Evolutionary conservation across 1,139 yeast genomes (phyloP).

Genomic region (Sugiyamaella xylanicola): DNA sequence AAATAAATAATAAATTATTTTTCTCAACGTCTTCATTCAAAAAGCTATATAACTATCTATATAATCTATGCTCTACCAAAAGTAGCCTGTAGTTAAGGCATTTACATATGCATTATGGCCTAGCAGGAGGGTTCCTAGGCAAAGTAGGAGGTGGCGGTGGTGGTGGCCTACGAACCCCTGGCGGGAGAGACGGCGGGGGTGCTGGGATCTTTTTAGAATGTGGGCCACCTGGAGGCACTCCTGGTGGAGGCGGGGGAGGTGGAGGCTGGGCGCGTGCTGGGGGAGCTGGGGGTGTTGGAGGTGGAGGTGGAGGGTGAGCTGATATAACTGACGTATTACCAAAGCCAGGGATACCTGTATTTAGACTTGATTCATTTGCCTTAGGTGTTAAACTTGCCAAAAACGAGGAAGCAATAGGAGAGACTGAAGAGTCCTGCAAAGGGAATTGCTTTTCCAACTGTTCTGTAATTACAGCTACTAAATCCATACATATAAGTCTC

Average conservation of each 20-base stretch:
- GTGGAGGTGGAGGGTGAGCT: slow-evolving; percentile 26
- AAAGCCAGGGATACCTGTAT: slow-evolving; percentile 21
- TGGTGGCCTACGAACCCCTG: slow-evolving; percentile 14
- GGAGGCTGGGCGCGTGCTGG: slow-evolving; percentile 23
- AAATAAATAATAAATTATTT: no score
- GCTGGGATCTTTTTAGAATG: slow-evolving; percentile 13
- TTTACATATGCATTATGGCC: not conserved
- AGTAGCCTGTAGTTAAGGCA: no score
- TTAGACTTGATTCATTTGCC: slow-evolving; percentile 15
- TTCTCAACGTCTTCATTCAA: no score
- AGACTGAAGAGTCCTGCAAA: slow-evolving; percentile 2
- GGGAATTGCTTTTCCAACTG: slow-evolving; percentile 24
- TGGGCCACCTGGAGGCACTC: slow-evolving; percentile 26
- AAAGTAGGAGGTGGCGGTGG: slow-evolving; percentile 25
- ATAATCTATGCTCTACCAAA: no score
- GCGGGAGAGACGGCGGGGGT: slow-evolving; percentile 25
- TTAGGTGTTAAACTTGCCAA: slow-evolving; percentile 19
- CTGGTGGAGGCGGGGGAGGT: slow-evolving; percentile 28
- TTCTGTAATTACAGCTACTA: slow-evolving; percentile 40
- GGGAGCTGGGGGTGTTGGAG: slow-evolving; percentile 25
- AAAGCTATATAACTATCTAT: no score
- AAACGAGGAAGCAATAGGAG: slow-evolving; percentile 14
- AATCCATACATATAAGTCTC: slow-evolving; percentile 40
- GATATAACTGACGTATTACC: no score
- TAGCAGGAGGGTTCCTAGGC: not conserved